Conservation (phyloP, 1,284 basidiomycete genomes). For the Dichomitus squalens region DNA sequence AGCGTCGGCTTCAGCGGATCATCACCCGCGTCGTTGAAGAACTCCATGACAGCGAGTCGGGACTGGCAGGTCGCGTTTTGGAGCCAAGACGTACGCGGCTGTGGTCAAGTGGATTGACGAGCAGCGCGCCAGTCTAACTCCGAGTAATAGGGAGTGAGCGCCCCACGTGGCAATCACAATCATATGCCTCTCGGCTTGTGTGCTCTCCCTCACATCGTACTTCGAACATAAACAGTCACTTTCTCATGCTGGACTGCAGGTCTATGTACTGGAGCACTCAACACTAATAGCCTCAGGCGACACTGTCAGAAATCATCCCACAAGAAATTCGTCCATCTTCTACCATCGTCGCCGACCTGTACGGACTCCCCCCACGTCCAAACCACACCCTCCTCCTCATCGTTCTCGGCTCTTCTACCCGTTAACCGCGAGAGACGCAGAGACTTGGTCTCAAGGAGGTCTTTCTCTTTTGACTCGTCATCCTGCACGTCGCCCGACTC, state of each 20-base stretch:
- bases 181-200: background rate
- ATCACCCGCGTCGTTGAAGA: slow-evolving; percentile 73
- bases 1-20: slow-evolving; percentile 86
- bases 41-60: slow-evolving; percentile 63
- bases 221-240: too few relatives aligned
- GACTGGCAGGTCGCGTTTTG: background rate
- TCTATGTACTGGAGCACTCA: too few relatives aligned
- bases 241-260: too few relatives aligned
- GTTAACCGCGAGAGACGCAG: slow-evolving; percentile 1
- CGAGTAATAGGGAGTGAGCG: slow-evolving; percentile 1
- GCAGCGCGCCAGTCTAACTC: background rate
- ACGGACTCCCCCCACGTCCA: slow-evolving; percentile 7
- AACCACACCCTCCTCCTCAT: background rate
- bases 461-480: background rate
- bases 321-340: background rate
- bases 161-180: background rate
- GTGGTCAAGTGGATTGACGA: background rate
- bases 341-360: background rate
- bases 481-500: background rate
- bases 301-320: background rate
- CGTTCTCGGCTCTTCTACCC: background rate
- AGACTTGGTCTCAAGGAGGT: background rate
- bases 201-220: too few relatives aligned
- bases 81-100: background rate
- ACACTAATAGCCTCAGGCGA: too few relatives aligned